These are phyloP conservation scores for Cocos nucifera DNA, from an alignment of 176 grass and related monocot species.

Conservation along the genomic window DNA sequence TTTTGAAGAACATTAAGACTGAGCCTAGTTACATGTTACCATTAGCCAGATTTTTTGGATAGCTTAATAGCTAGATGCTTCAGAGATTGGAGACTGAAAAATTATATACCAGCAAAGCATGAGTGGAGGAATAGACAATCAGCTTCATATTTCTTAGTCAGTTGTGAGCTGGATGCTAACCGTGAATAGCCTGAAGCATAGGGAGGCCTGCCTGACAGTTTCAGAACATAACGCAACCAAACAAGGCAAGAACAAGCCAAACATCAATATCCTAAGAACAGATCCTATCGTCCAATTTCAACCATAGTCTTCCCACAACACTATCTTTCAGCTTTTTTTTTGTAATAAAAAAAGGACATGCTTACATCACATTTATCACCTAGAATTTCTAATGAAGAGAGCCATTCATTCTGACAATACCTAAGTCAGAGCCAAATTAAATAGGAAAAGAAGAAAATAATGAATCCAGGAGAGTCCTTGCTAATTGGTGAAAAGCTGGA, in stretches of 20 bases:
- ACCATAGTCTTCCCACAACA: background rate
- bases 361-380: background rate
- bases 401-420: background rate
- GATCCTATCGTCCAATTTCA: constrained; percentile 12
- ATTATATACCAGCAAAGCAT: constrained; percentile 22
- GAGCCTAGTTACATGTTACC: too few relatives aligned
- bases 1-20: too few relatives aligned
- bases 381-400: background rate
- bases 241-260: background rate
- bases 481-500: too few relatives aligned
- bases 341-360: background rate
- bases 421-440: background rate
- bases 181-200: too few relatives aligned
- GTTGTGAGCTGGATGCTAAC: constrained; percentile 6
- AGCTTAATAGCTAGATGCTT: background rate
- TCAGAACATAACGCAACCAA: constrained; percentile 7
- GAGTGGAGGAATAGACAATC: constrained; percentile 18
- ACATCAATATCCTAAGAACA: constrained; percentile 5
- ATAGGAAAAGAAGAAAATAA: background rate
- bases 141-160: constrained; percentile 20
- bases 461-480: constrained; percentile 2
- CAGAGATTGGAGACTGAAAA: background rate
- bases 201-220: background rate
- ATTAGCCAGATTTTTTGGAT: too few relatives aligned
- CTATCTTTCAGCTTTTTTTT: background rate